phyloP scores from a whole-genome alignment of 2,329 filamentous ascomycete genomes.

The Ascochyta pisi region DNA sequence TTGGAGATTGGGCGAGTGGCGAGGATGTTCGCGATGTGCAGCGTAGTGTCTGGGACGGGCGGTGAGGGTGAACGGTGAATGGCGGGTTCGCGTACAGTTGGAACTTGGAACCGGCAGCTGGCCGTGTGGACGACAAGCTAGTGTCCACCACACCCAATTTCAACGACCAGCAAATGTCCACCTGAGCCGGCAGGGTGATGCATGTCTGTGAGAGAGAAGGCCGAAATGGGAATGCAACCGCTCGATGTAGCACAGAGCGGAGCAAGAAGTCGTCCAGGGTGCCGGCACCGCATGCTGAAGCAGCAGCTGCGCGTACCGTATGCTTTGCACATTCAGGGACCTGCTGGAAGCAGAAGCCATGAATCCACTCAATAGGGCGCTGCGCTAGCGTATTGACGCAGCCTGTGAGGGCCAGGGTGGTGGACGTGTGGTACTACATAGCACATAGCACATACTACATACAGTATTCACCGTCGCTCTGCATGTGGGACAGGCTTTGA shows the following conservation, averaged over 20 bases:
- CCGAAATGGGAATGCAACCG: constrained; percentile 26
- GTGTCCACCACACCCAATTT: constrained; percentile 31
- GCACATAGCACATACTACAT: no score
- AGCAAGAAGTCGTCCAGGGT: constrained; percentile 28
- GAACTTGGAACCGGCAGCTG: neutral
- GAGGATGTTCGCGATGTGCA: constrained; percentile 22
- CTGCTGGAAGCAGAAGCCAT: constrained; percentile 15
- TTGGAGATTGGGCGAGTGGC: constrained; percentile 21
- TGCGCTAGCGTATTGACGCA: constrained; percentile 23
- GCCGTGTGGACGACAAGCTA: neutral
- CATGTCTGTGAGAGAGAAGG: constrained; percentile 13
- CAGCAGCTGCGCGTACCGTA: constrained; percentile 10
- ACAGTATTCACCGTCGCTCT: neutral
- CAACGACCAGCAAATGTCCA: constrained; percentile 23
- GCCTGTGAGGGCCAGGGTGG: constrained; percentile 14
- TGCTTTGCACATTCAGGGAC: constrained; percentile 17
- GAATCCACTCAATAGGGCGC: constrained; percentile 23
- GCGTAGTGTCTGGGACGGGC: constrained; percentile 22
- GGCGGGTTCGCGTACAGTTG: constrained; percentile 14
- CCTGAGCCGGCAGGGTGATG: constrained; percentile 15
- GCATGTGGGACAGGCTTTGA: constrained; percentile 2
- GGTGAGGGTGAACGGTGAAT: constrained; percentile 19
- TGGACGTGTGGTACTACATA: constrained; percentile 3
- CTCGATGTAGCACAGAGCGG: constrained; percentile 25
- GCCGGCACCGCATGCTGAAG: constrained; percentile 31